Percentiles rank a stretch among this genome's conserved stretches.
Evolutionary conservation across 1,284 basidiomycete species (phyloP).

Genomic region (Sporisorium iseilematis-ciliati): DNA sequence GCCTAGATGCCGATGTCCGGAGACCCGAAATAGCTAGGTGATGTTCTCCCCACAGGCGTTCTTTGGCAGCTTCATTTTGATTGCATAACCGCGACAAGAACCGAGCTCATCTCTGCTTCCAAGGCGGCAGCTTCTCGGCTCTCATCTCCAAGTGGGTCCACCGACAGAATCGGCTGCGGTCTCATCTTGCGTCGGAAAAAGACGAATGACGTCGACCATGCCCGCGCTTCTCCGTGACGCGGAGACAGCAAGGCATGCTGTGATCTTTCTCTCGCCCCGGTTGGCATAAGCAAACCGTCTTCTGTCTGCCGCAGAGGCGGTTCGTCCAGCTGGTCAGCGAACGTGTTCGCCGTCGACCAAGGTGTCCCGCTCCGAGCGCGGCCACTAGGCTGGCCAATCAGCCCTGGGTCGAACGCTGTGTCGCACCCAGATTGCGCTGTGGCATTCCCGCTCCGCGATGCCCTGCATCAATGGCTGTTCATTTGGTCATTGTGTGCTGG

Average conservation of each 20-base stretch:
- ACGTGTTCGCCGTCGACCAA: neutral
- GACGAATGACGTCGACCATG: neutral
- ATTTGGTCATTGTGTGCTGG: no score
- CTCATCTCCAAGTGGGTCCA: neutral
- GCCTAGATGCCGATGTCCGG: neutral
- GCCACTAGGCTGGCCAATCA: neutral
- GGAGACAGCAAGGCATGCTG: neutral
- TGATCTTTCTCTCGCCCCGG: neutral
- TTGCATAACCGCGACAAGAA: neutral
- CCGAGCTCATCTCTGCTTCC: neutral
- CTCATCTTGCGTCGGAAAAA: neutral
- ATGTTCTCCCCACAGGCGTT: neutral
- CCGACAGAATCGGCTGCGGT: neutral
- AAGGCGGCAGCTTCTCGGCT: neutral
- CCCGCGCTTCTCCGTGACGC: neutral
- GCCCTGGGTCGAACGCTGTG: no score
- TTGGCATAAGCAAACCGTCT: neutral
- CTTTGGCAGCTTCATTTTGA: neutral
- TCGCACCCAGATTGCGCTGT: constrained; percentile 3
- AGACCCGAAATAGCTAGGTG: neutral
- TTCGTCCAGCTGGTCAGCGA: neutral
- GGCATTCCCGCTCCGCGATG: neutral
- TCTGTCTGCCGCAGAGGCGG: neutral
- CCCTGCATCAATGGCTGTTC: neutral
- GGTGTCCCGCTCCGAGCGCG: constrained; percentile 5